Evolutionary conservation across 305 asterid species (phyloP), one percentile per base, ranked within the genome.

Genomic region (Fraxinus latifolia): DNA sequence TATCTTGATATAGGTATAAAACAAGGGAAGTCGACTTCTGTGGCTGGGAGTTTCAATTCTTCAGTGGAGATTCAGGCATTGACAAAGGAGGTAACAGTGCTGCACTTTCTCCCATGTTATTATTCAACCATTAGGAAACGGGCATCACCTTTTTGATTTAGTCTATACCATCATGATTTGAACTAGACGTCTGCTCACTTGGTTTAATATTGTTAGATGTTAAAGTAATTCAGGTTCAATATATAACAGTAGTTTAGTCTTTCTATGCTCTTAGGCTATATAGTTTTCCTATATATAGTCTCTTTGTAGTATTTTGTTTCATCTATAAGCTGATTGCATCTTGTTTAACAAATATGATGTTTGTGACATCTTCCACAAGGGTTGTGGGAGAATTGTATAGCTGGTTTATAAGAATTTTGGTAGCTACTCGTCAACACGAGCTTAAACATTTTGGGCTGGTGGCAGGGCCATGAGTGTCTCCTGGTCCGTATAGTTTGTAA

Each of bases 51-150:
- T 72, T 82, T 25, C 79, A 79, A 89, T 83, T 83, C 89, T 67
- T 87, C 89, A 3, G 65, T 17, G 53, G 97, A 94, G 85, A 77
- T 90, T 77, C 88, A 89, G 74, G 85, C 89, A 80, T 85, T 91
- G 89, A 84, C 86, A 7, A 92, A 89, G 85, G 97, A 94, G 97
- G 96, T 92, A 88, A 83, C 60, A 77, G 47, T 80, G 74, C 67
- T 80, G 33, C 8, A 44, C 65, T 50, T 29, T 81, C 55, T 74
- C 79, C 68, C 53, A 5, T 12, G 47, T 74, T 11, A 62, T 34
- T 73, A 78, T 34, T 33, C 68, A 78, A 60, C 42, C 75, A 12
- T 31, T 17, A 31, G 58, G 9, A 60, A 34, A 34, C 42, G 58
- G 7, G 23, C 53, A 74, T n/a, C 77, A 58, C 55, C 42, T 19